phyloP scores from a whole-genome alignment of 495 filamentous ascomycete species.

The Podospora conica region DNA sequence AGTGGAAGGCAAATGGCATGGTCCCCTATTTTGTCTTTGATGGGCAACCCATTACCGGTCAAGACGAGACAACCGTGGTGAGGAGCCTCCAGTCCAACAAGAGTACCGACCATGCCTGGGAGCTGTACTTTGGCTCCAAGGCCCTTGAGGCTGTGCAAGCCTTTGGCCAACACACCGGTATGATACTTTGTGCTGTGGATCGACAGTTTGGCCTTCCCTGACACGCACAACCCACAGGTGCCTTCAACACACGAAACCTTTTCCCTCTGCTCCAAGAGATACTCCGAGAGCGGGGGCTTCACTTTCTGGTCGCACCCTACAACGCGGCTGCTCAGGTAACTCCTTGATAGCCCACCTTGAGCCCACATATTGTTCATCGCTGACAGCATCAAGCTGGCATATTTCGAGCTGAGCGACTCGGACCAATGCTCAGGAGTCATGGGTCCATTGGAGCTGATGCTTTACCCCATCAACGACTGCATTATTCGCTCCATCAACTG shows the following conservation, averaged over 20 bases:
- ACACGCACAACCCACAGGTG: conserved; percentile 36
- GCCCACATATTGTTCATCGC: conserved; percentile 8
- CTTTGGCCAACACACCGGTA: conserved; percentile 74
- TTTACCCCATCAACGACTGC: conserved; percentile 74
- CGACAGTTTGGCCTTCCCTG: conserved; percentile 13
- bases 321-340: conserved; percentile 79
- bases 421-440: conserved; percentile 71
- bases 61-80: conserved; percentile 49
- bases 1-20: conserved; percentile 57
- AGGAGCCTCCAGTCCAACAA: conserved; percentile 43
- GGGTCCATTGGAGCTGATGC: conserved; percentile 78
- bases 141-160: conserved; percentile 71
- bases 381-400: conserved; percentile 58
- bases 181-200: conserved; percentile 11
- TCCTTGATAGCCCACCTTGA: conserved; percentile 17
- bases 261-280: conserved; percentile 71
- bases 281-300: conserved; percentile 59
- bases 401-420: conserved; percentile 64
- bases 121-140: conserved; percentile 73
- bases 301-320: conserved; percentile 85
- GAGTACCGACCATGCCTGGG: conserved; percentile 65
- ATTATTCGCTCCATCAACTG: conserved; percentile 74
- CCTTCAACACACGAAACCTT: conserved; percentile 52
- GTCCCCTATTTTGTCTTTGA: conserved; percentile 82
- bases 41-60: conserved; percentile 69